Base-by-base conservation (phyloP, 306 rosid genomes). In the Senna siamea region DNA sequence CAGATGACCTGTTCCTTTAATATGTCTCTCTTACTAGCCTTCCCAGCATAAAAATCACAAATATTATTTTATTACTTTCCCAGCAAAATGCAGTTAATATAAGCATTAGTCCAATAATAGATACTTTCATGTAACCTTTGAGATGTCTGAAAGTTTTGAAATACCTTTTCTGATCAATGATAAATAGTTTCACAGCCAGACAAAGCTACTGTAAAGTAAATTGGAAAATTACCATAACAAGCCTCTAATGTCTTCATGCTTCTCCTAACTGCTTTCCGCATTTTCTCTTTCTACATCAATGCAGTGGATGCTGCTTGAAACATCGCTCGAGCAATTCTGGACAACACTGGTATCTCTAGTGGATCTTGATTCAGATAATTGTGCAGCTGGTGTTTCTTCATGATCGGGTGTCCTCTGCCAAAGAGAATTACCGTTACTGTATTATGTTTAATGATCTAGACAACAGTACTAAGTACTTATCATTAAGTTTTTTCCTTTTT, bases 281-380 rank as follows among this genome's bases (percentile, higher is more conserved):
- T 72, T 80, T 63, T 72, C 77, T 58, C 80, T 69, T 56, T 72
- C 82, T 72, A 37, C 37, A 71, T 85, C 84, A 72, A 72, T 20
- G 68, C 74, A 52, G 23, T 35, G 72, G 37, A 76, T 32, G 41
- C 56, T 26, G 43, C 69, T 56, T n/a, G 66, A 69, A 75, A 80
- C 80, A 73, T 82, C 91, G 47, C 66, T 69, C 1, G 80, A 73
- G 62, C 20, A 58, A 70, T 75, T 68, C 57, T 77, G 83, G 35
- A 44, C 43, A 41, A 43, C 67, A 69, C 30, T 59, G 41, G 77
- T 37, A 62, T 82, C 89, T 35, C n/a, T 47, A 76, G 77, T 56
- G 10, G 82, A 54, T 61, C 76, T 76, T 65, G 80, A 54, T 55
- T 80, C 86, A n/a, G 75, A 69, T 19, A 70, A 34, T 47, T 78